A percentile compares a stretch with the other conserved stretches of the same genome.
phyloP scores from a whole-genome alignment of 192 early-diverging fungal genomes.

The Coemansia sp. region DNA sequence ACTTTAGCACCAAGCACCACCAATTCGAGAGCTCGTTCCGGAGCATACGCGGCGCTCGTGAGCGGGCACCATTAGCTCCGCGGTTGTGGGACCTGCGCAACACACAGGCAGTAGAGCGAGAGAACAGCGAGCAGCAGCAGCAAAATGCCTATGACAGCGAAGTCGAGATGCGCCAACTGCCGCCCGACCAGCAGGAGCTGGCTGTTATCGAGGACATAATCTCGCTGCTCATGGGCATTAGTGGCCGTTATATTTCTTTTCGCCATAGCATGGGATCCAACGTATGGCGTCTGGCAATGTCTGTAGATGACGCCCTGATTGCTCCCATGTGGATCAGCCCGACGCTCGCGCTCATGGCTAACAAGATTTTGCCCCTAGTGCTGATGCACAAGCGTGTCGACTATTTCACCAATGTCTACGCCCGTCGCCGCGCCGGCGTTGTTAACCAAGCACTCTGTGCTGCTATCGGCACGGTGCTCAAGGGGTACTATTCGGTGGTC shows the following conservation, averaged over 20 bases:
- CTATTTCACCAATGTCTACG: constrained; percentile 75
- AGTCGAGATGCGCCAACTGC: constrained; percentile 41
- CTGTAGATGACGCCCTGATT: constrained; percentile 45
- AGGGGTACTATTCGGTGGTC: constrained; percentile 83
- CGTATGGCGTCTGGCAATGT: constrained; percentile 51
- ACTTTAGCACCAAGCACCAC: constrained; percentile 46
- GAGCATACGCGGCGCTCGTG: constrained; percentile 34
- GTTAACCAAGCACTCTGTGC: constrained; percentile 90
- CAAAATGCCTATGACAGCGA: constrained; percentile 32
- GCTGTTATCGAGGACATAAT: constrained; percentile 87
- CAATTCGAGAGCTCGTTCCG: constrained; percentile 52
- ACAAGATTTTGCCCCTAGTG: constrained; percentile 78
- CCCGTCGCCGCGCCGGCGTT: constrained; percentile 77
- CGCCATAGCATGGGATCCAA: constrained; percentile 34
- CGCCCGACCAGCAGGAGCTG: constrained; percentile 70
- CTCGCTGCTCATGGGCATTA: constrained; percentile 86
- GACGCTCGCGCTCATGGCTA: constrained; percentile 67
- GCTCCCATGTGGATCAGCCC: constrained; percentile 58
- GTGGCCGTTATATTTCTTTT: constrained; percentile 70
- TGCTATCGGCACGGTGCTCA: constrained; percentile 71
- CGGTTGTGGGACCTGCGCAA: constrained; percentile 42
- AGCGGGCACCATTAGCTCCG: constrained; percentile 39
- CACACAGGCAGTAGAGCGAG: neutral
- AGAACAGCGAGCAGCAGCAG: constrained; percentile 16
- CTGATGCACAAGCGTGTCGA: constrained; percentile 73